phyloP scores from a whole-genome alignment of 2,329 filamentous ascomycete species.

The Xylariaceae sp. region DNA sequence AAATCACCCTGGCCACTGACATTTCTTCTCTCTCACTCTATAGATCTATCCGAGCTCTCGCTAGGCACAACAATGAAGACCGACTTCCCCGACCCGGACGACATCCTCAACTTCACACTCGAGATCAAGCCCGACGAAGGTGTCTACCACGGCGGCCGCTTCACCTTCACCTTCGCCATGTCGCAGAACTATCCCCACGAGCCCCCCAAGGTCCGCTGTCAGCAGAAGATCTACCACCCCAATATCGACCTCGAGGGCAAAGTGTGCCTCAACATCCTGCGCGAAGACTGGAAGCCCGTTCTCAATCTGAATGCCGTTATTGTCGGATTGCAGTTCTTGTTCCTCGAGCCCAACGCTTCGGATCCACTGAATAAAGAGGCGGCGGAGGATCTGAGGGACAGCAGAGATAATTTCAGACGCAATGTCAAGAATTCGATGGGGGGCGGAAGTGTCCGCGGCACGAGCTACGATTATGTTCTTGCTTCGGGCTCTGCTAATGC shows the following conservation, averaged over 20 bases:
- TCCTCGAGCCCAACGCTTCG: conserved; percentile 94
- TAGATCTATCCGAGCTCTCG: conserved; percentile 78
- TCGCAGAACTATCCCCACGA: conserved; percentile 96
- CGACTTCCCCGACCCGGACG: conserved; percentile 75
- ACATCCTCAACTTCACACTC: conserved; percentile 80
- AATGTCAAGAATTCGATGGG: conserved; percentile 84
- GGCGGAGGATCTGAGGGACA: conserved; percentile 82
- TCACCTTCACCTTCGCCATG: conserved; percentile 88
- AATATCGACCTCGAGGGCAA: conserved; percentile 98
- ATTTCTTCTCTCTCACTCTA: background rate
- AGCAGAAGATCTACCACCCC: conserved; percentile 97
- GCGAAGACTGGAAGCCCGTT: conserved; percentile 99
- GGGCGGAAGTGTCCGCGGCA: conserved; percentile 70
- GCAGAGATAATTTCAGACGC: conserved; percentile 83
- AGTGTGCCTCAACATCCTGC: conserved; percentile 93
- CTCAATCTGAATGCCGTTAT: conserved; percentile 95
- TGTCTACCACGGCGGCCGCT: conserved; percentile 81
- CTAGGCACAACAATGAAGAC: conserved; percentile 77
- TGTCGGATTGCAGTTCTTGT: conserved; percentile 90
- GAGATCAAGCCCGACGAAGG: conserved; percentile 82
- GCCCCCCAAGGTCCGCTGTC: conserved; percentile 94
- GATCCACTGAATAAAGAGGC: conserved; percentile 99
- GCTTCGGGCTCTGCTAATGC: background rate
- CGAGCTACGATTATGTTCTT: conserved; percentile 69
- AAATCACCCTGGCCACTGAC: conserved; percentile 2